A percentile compares a stretch with the other conserved stretches of the same genome.
phyloP scores from a whole-genome alignment of 1,139 yeast species.

The Scheffersomyces illinoinensis region DNA sequence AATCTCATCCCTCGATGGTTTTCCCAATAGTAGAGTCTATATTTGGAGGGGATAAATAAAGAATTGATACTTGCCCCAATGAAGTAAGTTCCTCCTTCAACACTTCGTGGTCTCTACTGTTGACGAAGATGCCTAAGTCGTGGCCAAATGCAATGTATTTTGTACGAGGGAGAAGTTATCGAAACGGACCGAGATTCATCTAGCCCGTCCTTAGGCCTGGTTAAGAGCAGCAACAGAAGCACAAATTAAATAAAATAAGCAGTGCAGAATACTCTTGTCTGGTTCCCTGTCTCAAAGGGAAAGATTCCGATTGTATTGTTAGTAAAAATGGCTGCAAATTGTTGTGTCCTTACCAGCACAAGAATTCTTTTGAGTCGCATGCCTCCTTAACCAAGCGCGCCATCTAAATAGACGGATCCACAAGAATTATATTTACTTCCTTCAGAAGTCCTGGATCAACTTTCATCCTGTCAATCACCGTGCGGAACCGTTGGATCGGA shows the following conservation, averaged over 20 bases:
- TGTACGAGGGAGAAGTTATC: background rate
- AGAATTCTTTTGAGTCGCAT: background rate
- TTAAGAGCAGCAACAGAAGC: background rate
- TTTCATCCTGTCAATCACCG: no score
- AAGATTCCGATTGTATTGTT: background rate
- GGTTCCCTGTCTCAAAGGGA: background rate
- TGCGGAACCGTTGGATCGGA: no score
- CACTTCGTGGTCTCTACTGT: background rate
- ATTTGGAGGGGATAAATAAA: background rate
- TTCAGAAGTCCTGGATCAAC: no score
- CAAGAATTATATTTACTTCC: no score
- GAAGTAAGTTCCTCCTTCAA: background rate
- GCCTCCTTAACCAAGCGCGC: background rate
- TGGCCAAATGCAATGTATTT: background rate
- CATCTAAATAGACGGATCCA: background rate
- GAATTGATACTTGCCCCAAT: background rate
- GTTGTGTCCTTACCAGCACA: background rate
- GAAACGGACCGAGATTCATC: background rate
- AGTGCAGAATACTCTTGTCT: background rate
- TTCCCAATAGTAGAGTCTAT: background rate
- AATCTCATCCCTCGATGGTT: background rate
- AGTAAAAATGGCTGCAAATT: background rate
- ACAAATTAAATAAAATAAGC: background rate
- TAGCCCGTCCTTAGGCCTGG: background rate
- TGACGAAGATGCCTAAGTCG: background rate